Conservation (phyloP, 257 asterid species). For the Solanum sejunctum region DNA sequence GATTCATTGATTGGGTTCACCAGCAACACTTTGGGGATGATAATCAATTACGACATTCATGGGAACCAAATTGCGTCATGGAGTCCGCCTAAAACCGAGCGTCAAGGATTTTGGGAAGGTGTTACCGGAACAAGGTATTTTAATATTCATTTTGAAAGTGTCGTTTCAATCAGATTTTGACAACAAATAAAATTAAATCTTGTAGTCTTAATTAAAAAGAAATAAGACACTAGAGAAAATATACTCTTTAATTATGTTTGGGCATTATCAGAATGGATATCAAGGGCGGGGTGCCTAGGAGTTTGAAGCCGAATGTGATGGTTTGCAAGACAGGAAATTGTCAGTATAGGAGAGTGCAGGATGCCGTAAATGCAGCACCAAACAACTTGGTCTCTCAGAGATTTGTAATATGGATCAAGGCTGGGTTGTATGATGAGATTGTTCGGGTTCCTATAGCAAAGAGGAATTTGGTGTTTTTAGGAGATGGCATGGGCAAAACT, state of each 20-base stretch:
- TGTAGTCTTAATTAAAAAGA: no score
- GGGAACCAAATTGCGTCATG: conserved; percentile 14
- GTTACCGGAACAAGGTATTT: not conserved
- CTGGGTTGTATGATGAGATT: conserved; percentile 13
- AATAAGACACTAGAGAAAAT: no score
- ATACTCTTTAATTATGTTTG: not conserved
- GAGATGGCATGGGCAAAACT: conserved; percentile 45
- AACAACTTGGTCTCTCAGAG: not conserved
- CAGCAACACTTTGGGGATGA: conserved; percentile 35
- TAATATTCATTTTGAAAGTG: no score
- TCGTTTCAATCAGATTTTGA: no score
- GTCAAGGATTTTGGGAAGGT: conserved; percentile 34
- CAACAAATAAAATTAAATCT: no score
- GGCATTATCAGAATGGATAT: not conserved
- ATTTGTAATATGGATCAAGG: conserved; percentile 22
- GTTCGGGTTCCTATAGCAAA: conserved; percentile 19
- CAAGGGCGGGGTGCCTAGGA: conserved; percentile 14
- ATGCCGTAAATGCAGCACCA: conserved; percentile 35
- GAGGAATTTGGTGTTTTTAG: conserved; percentile 25
- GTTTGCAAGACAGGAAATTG: conserved; percentile 27
- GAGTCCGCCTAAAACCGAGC: conserved; percentile 25
- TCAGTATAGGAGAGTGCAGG: conserved; percentile 17
- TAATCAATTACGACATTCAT: conserved; percentile 19
- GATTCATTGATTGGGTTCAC: conserved; percentile 14
- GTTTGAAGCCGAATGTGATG: conserved; percentile 17